phyloP scores from a whole-genome alignment of 2,329 filamentous ascomycete genomes.

The Diatrype stigma region DNA sequence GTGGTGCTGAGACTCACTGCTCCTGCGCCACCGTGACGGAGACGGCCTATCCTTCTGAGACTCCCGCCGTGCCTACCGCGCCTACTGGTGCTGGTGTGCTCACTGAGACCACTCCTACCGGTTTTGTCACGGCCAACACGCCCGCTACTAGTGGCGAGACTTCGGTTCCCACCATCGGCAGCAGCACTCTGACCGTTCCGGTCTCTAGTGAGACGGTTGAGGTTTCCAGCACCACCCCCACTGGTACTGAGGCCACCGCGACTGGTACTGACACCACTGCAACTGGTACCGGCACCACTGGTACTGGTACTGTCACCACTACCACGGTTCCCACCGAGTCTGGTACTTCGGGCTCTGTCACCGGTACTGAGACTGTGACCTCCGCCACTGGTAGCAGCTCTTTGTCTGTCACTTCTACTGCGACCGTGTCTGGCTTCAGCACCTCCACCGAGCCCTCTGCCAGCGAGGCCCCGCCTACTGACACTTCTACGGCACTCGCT shows the following conservation, averaged over 20 bases:
- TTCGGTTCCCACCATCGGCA: not conserved
- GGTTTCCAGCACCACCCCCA: not conserved
- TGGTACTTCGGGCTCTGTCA: not conserved
- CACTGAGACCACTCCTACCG: not conserved
- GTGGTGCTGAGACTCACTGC: not conserved
- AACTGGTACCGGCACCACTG: not conserved
- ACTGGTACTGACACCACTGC: slow-evolving; percentile 1
- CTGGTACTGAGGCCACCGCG: not conserved
- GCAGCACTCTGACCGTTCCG: not conserved
- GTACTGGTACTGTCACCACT: slow-evolving; percentile 1
- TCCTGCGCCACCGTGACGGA: not conserved
- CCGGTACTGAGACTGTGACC: not conserved
- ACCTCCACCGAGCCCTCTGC: not conserved
- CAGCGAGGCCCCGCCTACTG: not conserved
- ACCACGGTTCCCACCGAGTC: not conserved
- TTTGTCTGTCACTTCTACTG: not conserved
- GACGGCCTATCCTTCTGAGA: not conserved
- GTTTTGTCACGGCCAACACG: not conserved
- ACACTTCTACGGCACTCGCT: slow-evolving; percentile 1
- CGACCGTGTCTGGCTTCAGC: slow-evolving; percentile 1
- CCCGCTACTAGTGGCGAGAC: not conserved
- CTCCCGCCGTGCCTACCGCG: not conserved
- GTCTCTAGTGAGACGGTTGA: not conserved
- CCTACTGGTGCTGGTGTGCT: not conserved
- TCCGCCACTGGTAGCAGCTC: slow-evolving; percentile 1